Evolutionary conservation across 108 stramenopile genomes (phyloP).

Genomic region (Bacterosira constricta): DNA sequence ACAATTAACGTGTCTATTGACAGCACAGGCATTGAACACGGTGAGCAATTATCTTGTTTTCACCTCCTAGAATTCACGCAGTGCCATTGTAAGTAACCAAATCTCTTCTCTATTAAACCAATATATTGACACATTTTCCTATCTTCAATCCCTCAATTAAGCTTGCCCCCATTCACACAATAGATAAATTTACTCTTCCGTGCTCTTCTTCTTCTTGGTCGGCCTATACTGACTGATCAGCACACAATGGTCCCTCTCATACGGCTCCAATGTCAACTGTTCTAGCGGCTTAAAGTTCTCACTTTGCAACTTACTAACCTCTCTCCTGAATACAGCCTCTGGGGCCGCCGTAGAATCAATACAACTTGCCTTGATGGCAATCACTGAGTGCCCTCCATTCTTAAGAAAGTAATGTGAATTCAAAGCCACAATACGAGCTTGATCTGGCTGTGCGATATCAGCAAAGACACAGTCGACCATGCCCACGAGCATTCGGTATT

Average conservation of each 20-base stretch:
- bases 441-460: constrained; percentile 99
- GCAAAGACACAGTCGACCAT: constrained; percentile 99
- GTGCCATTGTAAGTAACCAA: too few species aligned
- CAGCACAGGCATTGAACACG: too few species aligned
- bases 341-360: constrained; percentile 99
- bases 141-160: not conserved
- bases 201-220: constrained; percentile 78
- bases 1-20: too few species aligned
- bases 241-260: constrained; percentile 99
- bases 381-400: constrained; percentile 98
- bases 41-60: too few species aligned
- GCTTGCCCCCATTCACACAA: constrained; percentile 9
- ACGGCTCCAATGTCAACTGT: constrained; percentile 99
- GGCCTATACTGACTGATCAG: constrained; percentile 97
- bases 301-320: constrained; percentile 92
- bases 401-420: constrained; percentile 99
- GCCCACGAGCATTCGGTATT: constrained; percentile 99
- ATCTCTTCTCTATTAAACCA: constrained; percentile 14
- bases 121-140: constrained; percentile 8
- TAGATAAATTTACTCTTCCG: constrained; percentile 21
- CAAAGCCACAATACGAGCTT: constrained; percentile 98
- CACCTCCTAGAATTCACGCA: too few species aligned
- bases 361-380: constrained; percentile 99
- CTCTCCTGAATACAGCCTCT: constrained; percentile 96
- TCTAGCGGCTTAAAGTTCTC: constrained; percentile 99